These are phyloP conservation scores for Xylaria sp. DNA, from an alignment of 2,329 filamentous ascomycete species.

Conservation along the genomic window DNA sequence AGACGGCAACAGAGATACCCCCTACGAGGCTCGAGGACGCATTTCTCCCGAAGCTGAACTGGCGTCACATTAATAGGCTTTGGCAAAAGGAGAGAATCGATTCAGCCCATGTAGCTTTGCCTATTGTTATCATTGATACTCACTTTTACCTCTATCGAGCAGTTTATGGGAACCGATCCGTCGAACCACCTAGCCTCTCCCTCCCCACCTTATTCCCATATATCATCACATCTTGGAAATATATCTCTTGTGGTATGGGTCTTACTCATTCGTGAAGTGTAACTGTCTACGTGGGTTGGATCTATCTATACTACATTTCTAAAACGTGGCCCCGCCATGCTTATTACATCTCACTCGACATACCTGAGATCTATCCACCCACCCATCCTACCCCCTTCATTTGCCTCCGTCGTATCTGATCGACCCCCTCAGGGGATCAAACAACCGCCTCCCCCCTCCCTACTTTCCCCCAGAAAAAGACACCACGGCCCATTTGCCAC, in stretches of 20 bases:
- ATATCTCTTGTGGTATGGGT: background rate
- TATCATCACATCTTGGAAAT: background rate
- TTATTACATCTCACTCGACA: background rate
- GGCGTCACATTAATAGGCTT: background rate
- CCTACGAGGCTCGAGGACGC: background rate
- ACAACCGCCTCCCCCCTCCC: background rate
- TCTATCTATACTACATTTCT: slow-evolving; percentile 5
- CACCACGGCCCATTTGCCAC: slow-evolving; percentile 95
- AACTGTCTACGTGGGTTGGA: slow-evolving; percentile 1
- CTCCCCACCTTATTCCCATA: background rate
- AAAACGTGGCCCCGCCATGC: background rate
- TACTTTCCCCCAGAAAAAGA: slow-evolving; percentile 79
- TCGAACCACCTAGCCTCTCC: background rate
- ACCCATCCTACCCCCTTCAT: background rate
- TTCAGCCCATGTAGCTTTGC: slow-evolving; percentile 7
- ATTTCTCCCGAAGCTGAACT: background rate
- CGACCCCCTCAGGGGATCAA: too few species aligned
- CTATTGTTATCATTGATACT: slow-evolving; percentile 24
- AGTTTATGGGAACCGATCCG: background rate
- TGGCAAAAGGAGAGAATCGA: background rate
- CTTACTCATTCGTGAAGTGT: background rate
- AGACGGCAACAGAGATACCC: background rate
- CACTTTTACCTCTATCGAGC: slow-evolving; percentile 9
- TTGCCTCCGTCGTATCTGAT: background rate
- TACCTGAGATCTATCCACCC: background rate